Evolutionary conservation across 1,284 basidiomycete genomes (phyloP).

Genomic region (Leccinum huronense): DNA sequence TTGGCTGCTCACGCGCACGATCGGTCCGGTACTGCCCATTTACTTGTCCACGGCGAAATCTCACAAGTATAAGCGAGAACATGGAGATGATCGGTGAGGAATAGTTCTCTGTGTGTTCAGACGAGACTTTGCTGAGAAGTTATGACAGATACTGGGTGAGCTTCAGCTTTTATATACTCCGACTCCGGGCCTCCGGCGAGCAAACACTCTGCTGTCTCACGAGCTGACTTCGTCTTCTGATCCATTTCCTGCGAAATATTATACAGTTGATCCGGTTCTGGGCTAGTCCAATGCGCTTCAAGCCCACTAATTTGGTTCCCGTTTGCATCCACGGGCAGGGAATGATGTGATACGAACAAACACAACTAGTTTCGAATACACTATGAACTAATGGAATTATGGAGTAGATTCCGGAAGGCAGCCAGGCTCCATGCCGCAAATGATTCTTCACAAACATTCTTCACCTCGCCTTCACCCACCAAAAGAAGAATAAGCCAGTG

Average conservation of each 20-base stretch:
- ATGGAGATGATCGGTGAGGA: background rate
- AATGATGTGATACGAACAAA: background rate
- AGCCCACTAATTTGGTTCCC: background rate
- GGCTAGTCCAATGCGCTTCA: background rate
- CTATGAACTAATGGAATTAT: background rate
- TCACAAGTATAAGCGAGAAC: background rate
- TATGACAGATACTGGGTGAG: background rate
- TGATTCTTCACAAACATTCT: background rate
- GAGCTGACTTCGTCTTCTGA: background rate
- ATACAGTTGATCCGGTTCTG: background rate
- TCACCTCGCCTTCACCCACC: background rate
- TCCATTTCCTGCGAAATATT: background rate
- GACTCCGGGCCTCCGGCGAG: background rate
- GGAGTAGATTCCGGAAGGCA: background rate
- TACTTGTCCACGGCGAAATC: background rate
- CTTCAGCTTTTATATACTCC: background rate
- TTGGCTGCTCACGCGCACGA: background rate
- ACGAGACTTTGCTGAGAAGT: background rate
- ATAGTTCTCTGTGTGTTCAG: background rate
- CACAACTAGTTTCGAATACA: background rate
- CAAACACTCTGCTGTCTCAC: background rate
- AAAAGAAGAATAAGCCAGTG: background rate
- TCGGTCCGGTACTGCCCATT: background rate
- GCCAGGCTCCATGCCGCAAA: background rate
- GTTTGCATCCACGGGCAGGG: background rate